Percentiles rank a stretch among this genome's conserved stretches.
phyloP scores from a whole-genome alignment of 2,329 filamentous ascomycete genomes.

The Microcyclosporella mali region DNA sequence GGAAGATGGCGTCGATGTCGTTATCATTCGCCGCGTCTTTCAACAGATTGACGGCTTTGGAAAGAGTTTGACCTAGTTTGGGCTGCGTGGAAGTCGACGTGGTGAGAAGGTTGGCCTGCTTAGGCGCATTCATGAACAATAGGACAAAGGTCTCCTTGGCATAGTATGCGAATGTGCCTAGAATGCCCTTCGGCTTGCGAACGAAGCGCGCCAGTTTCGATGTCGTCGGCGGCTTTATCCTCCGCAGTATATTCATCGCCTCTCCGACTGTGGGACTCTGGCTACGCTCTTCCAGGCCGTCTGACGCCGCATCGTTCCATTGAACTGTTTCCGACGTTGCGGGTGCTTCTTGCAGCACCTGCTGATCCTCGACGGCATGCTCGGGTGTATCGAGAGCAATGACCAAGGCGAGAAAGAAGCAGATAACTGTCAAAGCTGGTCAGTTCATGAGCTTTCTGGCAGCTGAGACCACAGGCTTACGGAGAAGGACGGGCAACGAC shows the following conservation, averaged over 20 bases:
- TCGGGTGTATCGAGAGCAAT: conserved; percentile 12
- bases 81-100: conserved; percentile 33
- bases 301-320: conserved; percentile 3
- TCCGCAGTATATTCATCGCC: conserved; percentile 36
- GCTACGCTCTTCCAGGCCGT: conserved; percentile 1
- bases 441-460: neutral
- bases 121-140: conserved; percentile 59
- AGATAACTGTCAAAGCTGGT: conserved; percentile 7
- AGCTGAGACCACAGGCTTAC: conserved; percentile 3
- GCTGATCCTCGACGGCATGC: conserved; percentile 7
- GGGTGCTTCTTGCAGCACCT: conserved; percentile 4
- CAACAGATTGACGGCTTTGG: conserved; percentile 53
- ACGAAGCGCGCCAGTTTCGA: conserved; percentile 36
- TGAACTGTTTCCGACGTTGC: conserved; percentile 5
- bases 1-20: conserved; percentile 76
- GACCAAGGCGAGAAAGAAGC: conserved; percentile 12
- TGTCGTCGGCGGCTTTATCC: conserved; percentile 36
- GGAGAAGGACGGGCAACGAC: neutral
- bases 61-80: conserved; percentile 47
- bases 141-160: conserved; percentile 56
- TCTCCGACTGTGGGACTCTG: conserved; percentile 29
- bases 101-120: conserved; percentile 37
- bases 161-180: conserved; percentile 55
- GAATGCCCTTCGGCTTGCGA: conserved; percentile 51
- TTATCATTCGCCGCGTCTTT: conserved; percentile 50